Percentiles rank a stretch among this genome's conserved stretches.
Evolutionary conservation across 1,284 basidiomycete genomes (phyloP).

Genomic region (Flammula alnicola): DNA sequence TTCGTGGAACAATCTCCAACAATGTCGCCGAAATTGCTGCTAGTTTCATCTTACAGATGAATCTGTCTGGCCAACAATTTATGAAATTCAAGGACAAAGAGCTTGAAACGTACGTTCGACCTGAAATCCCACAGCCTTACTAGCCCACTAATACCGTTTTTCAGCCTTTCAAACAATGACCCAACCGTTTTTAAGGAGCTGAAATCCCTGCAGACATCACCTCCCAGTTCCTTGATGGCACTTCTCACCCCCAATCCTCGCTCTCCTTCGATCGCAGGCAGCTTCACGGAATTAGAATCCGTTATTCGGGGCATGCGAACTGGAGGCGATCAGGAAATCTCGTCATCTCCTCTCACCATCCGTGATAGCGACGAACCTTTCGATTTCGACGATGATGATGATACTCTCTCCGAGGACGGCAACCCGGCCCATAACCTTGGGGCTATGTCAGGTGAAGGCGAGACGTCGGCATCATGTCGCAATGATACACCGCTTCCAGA

Average conservation of each 20-base stretch:
- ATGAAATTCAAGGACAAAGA: not conserved
- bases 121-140: not conserved
- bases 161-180: not conserved
- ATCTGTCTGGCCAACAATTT: not conserved
- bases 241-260: not conserved
- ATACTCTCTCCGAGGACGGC: not conserved
- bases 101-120: conserved; percentile 1
- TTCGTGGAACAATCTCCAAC: not conserved
- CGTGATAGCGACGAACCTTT: not conserved
- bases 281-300: not conserved
- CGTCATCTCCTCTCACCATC: not conserved
- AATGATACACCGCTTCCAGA: not conserved
- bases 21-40: conserved; percentile 2
- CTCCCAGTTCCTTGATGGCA: not conserved
- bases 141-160: not conserved
- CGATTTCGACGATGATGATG: not conserved
- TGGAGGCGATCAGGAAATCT: not conserved
- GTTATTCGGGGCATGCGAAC: not conserved
- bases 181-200: not conserved
- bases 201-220: not conserved
- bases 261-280: not conserved
- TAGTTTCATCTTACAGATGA: not conserved
- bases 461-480: not conserved
- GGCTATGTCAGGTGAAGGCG: no score
- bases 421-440: not conserved